Evolutionary conservation across 371 early-diverging fungal species (phyloP).

Genomic region (Globomyces sp.): DNA sequence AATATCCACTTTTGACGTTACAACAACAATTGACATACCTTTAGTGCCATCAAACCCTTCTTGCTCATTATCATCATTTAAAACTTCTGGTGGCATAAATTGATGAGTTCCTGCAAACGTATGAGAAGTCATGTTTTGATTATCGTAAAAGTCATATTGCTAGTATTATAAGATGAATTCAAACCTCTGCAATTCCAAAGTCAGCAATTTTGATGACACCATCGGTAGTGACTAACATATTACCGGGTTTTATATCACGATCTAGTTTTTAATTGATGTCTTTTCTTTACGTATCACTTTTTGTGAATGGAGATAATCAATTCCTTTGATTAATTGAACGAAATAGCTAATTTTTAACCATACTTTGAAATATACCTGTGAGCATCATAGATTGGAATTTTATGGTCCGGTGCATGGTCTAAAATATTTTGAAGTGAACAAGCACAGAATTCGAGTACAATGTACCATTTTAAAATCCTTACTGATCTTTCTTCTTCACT

Average conservation of each 20-base stretch:
- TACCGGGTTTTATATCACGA: slow-evolving; percentile 73
- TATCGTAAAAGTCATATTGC: slow-evolving; percentile 45
- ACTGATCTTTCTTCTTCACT: slow-evolving; percentile 38
- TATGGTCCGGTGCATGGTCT: slow-evolving; percentile 36
- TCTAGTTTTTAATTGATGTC: slow-evolving; percentile 38
- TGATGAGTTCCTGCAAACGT: slow-evolving; percentile 56
- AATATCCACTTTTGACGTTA: slow-evolving; percentile 41
- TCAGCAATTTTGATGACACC: slow-evolving; percentile 58
- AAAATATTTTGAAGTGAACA: slow-evolving; percentile 48
- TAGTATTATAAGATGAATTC: slow-evolving; percentile 10
- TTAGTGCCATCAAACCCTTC: slow-evolving; percentile 33
- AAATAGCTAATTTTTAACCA: slow-evolving; percentile 37
- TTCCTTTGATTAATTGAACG: slow-evolving; percentile 50
- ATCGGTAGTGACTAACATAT: slow-evolving; percentile 59
- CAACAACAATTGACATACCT: slow-evolving; percentile 20
- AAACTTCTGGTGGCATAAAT: slow-evolving; percentile 52
- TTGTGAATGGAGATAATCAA: slow-evolving; percentile 54
- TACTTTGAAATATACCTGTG: slow-evolving; percentile 27
- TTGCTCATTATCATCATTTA: slow-evolving; percentile 27
- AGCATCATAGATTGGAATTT: slow-evolving; percentile 29
- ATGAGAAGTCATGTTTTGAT: slow-evolving; percentile 29
- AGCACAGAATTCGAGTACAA: slow-evolving; percentile 56
- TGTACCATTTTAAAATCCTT: slow-evolving; percentile 51
- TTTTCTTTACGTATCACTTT: slow-evolving; percentile 50
- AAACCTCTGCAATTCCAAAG: slow-evolving; percentile 58